Base-by-base conservation (phyloP, 371 early-diverging fungal species). In the Rhizopus arrhizus region DNA sequence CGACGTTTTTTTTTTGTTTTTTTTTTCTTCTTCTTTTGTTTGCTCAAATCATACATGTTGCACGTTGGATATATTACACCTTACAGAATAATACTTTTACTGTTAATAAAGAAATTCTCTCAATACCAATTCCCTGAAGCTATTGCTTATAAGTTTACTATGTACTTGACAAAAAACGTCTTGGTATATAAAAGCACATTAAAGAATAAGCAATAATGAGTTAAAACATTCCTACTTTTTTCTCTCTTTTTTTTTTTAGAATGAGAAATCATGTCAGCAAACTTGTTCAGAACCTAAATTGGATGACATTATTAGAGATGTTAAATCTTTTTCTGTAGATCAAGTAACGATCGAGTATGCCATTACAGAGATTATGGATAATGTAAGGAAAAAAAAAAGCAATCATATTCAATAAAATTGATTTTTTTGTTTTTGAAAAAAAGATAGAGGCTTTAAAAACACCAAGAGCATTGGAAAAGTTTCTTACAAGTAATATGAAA, bases 31-130 rank as follows among this genome's bases (percentile, higher is more conserved):
- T 40, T 15, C n/a, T 47, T 45, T 36, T 46, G 15, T 40, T 40
- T 54, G 43, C 35, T 34, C 35, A 22, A 22, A 2, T 22, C 28
- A 4, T 29, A 56, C 15, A 66, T 66, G 66, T 50, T 60, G 15
- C 46, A 61, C 28, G 41, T 66, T 35, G 66, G 66, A 5, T 66
- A 57, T 34, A 42, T 41, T 38, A 66, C 66, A 57, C 66, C 66
- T 15, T 61, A 57, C 40, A 50, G 61, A 57, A 42, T 66, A 10
- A 29, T 35, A 8, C 43, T 66, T 1, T 22, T 66, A 28, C 10
- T 61, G 5, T 42, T 66, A 38, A 61, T 58, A 29, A 46, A 48
- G 12, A 51, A 47, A 35, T 56, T 66, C 13, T 66, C 61, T 35
- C 42, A 38, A 13, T 61, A 41, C 34, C 42, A 53, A 5, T 57